phyloP scores from a whole-genome alignment of 176 grass and related monocot genomes.

The Oryza glumipatula region DNA sequence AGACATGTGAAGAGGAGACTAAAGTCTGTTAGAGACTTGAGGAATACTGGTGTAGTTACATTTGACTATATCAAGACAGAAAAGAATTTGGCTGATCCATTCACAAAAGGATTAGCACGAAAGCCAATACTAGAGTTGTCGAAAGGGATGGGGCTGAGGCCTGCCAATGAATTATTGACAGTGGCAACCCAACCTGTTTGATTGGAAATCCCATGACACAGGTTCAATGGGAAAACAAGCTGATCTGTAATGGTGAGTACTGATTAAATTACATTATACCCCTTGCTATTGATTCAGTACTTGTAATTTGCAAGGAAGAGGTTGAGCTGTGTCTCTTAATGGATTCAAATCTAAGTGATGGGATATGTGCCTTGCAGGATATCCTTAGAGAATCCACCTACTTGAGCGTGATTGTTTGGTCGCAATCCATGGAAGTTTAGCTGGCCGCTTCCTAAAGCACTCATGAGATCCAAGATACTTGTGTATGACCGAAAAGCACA shows the following conservation, averaged over 20 bases:
- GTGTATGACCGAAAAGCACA: background rate
- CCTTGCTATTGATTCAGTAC: background rate
- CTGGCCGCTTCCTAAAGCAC: background rate
- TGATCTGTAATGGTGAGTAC: background rate
- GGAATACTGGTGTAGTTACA: background rate
- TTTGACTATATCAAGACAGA: background rate
- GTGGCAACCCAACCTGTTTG: constrained; percentile 20
- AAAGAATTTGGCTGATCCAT: background rate
- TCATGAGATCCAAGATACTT: background rate
- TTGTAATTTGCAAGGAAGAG: background rate
- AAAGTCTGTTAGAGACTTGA: constrained; percentile 1
- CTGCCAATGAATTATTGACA: background rate
- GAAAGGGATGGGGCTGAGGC: constrained; percentile 2
- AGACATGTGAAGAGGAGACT: constrained; percentile 2
- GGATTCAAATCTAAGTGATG: background rate
- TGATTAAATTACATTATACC: background rate
- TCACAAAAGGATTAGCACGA: background rate
- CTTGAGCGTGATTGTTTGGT: background rate
- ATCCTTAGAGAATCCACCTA: background rate
- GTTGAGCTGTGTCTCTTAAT: background rate
- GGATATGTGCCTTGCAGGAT: background rate
- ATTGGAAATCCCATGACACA: constrained; percentile 3
- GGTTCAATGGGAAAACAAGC: constrained; percentile 28
- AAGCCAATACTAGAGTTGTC: background rate
- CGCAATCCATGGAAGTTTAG: background rate